Conservation (phyloP, 208 protist species). For the Trypanosoma lewisi region DNA sequence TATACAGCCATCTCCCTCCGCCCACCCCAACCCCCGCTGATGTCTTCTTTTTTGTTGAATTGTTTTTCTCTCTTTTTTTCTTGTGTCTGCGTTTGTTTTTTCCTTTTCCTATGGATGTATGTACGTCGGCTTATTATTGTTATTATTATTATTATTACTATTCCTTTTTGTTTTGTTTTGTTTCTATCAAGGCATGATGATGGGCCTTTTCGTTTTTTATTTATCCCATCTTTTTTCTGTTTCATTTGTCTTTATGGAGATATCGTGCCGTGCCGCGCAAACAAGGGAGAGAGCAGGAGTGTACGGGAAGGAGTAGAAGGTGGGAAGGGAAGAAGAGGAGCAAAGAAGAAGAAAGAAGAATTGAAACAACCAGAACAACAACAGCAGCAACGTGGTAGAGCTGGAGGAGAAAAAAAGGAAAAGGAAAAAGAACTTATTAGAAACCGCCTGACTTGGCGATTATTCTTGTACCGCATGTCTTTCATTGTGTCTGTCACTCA, state of each 20-base stretch:
- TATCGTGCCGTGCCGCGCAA: too few species aligned
- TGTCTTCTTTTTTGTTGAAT: too few species aligned
- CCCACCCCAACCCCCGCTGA: too few species aligned
- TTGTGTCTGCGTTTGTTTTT: too few species aligned
- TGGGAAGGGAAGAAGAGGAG: neutral
- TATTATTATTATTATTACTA: neutral
- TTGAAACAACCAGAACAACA: too few species aligned
- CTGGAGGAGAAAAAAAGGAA: neutral
- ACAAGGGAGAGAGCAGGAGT: neutral
- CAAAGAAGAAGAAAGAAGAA: too few species aligned
- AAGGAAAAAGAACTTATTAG: neutral
- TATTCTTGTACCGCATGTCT: neutral
- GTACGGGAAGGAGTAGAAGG: neutral
- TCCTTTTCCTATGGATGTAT: too few species aligned
- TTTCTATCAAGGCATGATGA: neutral
- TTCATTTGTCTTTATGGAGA: neutral
- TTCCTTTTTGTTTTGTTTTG: slow-evolving; percentile 10
- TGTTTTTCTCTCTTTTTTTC: too few species aligned
- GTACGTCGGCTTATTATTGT: too few species aligned
- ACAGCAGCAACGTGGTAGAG: neutral
- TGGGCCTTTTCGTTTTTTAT: neutral
- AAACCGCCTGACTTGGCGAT: too few species aligned
- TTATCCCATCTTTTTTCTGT: neutral
- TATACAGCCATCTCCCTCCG: too few species aligned
- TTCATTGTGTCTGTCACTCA: too few species aligned